Evolutionary conservation across 2,329 filamentous ascomycete species (phyloP).

Genomic region (Fusarium xyrophilum): DNA sequence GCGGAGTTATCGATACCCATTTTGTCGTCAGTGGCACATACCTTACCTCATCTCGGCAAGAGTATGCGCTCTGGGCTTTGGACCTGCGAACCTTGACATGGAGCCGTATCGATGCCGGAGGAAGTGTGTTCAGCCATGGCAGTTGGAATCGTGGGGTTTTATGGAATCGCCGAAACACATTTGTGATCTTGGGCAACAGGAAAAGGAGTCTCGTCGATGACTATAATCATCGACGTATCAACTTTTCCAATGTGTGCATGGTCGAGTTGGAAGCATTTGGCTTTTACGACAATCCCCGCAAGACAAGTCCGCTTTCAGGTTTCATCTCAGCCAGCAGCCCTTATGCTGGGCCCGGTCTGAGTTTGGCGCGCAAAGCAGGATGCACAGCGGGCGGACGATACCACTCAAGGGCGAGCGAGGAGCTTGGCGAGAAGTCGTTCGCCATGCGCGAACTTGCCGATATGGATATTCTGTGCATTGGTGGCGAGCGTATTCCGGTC

Average conservation of each 20-base stretch:
- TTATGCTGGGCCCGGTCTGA: constrained; percentile 64
- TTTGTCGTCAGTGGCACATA: constrained; percentile 98
- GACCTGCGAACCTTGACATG: constrained; percentile 88
- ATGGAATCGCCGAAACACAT: constrained; percentile 92
- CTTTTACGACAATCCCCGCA: constrained; percentile 93
- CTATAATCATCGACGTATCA: constrained; percentile 97
- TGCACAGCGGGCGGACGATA: constrained; percentile 77
- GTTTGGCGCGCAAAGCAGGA: constrained; percentile 64
- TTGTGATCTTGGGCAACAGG: constrained; percentile 92
- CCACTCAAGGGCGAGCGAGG: constrained; percentile 79
- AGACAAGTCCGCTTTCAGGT: constrained; percentile 76
- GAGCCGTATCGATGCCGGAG: constrained; percentile 94
- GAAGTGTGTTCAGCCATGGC: constrained; percentile 91
- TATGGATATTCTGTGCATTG: constrained; percentile 94
- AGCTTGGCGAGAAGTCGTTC: constrained; percentile 82
- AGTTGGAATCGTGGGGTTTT: constrained; percentile 97
- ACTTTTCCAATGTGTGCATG: constrained; percentile 96
- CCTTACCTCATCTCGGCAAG: constrained; percentile 95
- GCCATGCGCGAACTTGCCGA: constrained; percentile 85
- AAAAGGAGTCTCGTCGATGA: constrained; percentile 95
- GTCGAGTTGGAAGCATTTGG: constrained; percentile 97
- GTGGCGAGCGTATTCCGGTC: constrained; percentile 89
- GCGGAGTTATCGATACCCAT: constrained; percentile 92
- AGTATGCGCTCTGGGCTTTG: constrained; percentile 95
- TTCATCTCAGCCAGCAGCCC: constrained; percentile 84